A percentile compares a stretch with the other conserved stretches of the same genome.
These are phyloP conservation scores for Tuber microsphaerosporum DNA, from an alignment of 495 filamentous ascomycete genomes.

Conservation along the genomic window DNA sequence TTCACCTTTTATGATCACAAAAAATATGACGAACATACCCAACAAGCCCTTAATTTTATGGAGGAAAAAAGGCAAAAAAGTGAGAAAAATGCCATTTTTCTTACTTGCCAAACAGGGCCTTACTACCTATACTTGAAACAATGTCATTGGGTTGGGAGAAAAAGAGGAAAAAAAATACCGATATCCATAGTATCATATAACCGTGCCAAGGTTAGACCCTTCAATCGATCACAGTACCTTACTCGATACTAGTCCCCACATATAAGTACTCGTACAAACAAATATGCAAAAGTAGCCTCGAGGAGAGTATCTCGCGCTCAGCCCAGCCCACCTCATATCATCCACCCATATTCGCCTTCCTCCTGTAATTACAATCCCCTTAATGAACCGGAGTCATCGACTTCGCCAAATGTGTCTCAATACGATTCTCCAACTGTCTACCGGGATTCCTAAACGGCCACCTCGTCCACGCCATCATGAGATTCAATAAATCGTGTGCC, in stretches of 20 bases:
- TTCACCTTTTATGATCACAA: no score
- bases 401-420: neutral
- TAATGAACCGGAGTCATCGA: neutral
- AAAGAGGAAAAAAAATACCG: no score
- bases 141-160: no score
- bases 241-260: neutral
- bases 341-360: neutral
- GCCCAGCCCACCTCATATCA: neutral
- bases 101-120: no score
- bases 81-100: no score
- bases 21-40: no score
- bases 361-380: neutral
- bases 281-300: neutral
- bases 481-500: slow-evolving; percentile 46
- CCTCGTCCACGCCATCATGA: slow-evolving; percentile 50
- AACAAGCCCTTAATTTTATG: no score
- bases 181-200: no score
- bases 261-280: neutral
- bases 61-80: no score
- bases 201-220: no score
- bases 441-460: slow-evolving; percentile 50
- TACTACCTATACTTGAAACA: no score
- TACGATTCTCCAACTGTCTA: neutral
- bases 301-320: neutral
- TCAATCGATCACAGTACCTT: no score